These are phyloP conservation scores for Diplodia mutila DNA, from an alignment of 2,329 filamentous ascomycete genomes.

Conservation along the genomic window DNA sequence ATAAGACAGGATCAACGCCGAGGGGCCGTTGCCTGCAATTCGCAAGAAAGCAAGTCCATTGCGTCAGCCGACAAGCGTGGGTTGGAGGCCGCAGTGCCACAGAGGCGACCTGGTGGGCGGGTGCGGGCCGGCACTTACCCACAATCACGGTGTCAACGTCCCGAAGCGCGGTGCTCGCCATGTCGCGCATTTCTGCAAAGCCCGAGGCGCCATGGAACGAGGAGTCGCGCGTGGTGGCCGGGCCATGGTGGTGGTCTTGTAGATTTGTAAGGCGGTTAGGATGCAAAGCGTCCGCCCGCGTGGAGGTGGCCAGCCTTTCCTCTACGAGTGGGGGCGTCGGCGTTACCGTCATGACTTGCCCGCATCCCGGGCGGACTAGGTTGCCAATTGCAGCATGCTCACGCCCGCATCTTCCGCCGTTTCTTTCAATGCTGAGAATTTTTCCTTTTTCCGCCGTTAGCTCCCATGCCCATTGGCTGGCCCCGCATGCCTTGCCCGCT, in stretches of 20 bases:
- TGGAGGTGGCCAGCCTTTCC: slow-evolving; percentile 17
- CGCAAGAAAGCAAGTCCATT: slow-evolving; percentile 26
- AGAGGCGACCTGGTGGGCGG: background rate
- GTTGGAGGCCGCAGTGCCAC: background rate
- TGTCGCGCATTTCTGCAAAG: slow-evolving; percentile 33
- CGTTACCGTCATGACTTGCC: slow-evolving; percentile 12
- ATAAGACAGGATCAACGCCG: slow-evolving; percentile 64
- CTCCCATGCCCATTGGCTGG: background rate
- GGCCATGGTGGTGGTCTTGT: slow-evolving; percentile 21
- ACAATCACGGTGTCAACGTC: slow-evolving; percentile 48
- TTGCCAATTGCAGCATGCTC: slow-evolving; percentile 14
- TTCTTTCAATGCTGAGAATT: slow-evolving; percentile 1
- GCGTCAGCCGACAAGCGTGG: slow-evolving; percentile 32
- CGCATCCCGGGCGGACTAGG: slow-evolving; percentile 7
- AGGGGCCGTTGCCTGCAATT: slow-evolving; percentile 61
- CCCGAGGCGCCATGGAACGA: slow-evolving; percentile 15
- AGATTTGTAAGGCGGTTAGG: slow-evolving; percentile 27
- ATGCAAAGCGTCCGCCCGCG: slow-evolving; percentile 15
- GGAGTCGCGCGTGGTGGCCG: slow-evolving; percentile 4
- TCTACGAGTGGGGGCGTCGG: slow-evolving; percentile 22
- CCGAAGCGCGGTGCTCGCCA: slow-evolving; percentile 43
- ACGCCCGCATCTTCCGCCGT: slow-evolving; percentile 2
- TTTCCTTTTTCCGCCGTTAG: background rate
- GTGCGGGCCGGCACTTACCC: slow-evolving; percentile 32
- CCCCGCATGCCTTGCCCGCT: background rate